A percentile compares a stretch with the other conserved stretches of the same genome.
phyloP scores from a whole-genome alignment of 2,329 filamentous ascomycete genomes.

The Akanthomyces lecanii region DNA sequence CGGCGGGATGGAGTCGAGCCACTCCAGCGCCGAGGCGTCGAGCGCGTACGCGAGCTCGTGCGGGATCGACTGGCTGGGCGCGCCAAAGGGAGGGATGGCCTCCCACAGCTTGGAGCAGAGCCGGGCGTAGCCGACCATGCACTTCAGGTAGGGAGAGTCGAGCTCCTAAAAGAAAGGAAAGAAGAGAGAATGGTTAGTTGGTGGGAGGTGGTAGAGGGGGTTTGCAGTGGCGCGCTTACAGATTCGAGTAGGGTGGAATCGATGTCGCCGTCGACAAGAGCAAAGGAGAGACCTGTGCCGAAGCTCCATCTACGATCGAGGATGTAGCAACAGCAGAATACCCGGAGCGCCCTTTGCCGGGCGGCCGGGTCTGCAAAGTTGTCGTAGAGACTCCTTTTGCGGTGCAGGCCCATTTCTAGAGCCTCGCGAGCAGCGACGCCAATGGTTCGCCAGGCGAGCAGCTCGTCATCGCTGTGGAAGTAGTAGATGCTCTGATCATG shows the following conservation, averaged over 20 bases:
- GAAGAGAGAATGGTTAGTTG: background rate
- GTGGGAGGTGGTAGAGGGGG: too few relatives aligned
- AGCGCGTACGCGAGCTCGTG: slow-evolving; percentile 37
- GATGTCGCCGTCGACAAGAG: slow-evolving; percentile 45
- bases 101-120: slow-evolving; percentile 45
- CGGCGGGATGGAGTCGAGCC: slow-evolving; percentile 41
- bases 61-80: slow-evolving; percentile 31
- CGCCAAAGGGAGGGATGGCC: slow-evolving; percentile 35
- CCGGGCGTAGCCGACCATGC: slow-evolving; percentile 45
- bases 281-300: slow-evolving; percentile 46
- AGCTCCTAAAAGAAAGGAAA: slow-evolving; percentile 19
- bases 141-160: slow-evolving; percentile 39
- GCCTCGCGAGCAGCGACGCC: slow-evolving; percentile 43
- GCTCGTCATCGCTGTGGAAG: slow-evolving; percentile 45
- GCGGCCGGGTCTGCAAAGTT: slow-evolving; percentile 31
- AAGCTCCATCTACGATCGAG: slow-evolving; percentile 50
- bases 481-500: slow-evolving; percentile 35
- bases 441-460: slow-evolving; percentile 45
- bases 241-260: slow-evolving; percentile 45
- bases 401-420: slow-evolving; percentile 46
- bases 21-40: slow-evolving; percentile 40
- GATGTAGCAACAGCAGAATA: slow-evolving; percentile 50
- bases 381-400: slow-evolving; percentile 39
- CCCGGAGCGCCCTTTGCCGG: slow-evolving; percentile 30
- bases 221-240: slow-evolving; percentile 21